Percentiles rank a stretch among this genome's conserved stretches.
phyloP scores from a whole-genome alignment of 352 stramenopile genomes.

The Globisporangium okanoganense region DNA sequence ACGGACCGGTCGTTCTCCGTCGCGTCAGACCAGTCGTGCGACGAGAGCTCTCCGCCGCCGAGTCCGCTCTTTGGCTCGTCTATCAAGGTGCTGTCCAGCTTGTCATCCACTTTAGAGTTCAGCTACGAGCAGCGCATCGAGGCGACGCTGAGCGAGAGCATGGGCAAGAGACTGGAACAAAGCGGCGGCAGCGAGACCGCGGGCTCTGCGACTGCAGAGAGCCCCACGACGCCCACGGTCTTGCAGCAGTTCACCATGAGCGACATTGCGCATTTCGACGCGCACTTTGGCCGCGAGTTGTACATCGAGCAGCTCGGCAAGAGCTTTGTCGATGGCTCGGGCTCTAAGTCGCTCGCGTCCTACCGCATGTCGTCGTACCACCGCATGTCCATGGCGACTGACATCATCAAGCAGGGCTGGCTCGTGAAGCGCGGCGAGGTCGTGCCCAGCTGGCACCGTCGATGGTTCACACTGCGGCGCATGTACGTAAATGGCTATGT shows the following conservation, averaged over 20 bases:
- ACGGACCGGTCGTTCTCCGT: conserved; percentile 70
- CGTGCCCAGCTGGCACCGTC: conserved; percentile 73
- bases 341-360: conserved; percentile 55
- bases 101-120: background rate
- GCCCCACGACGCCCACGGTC: conserved; percentile 17
- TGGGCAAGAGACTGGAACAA: conserved; percentile 31
- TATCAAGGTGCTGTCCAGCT: background rate
- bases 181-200: conserved; percentile 10
- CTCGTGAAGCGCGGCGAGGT: conserved; percentile 75
- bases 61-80: conserved; percentile 14
- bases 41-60: conserved; percentile 19
- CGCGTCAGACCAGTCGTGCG: conserved; percentile 43
- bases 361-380: conserved; percentile 69
- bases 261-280: conserved; percentile 61
- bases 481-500: conserved; percentile 38
- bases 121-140: conserved; percentile 70
- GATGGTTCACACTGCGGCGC: conserved; percentile 73
- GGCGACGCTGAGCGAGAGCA: conserved; percentile 48
- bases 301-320: conserved; percentile 67
- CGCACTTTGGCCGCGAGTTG: conserved; percentile 61
- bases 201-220: conserved; percentile 1
- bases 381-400: conserved; percentile 35
- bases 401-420: conserved; percentile 68
- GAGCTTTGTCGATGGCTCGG: conserved; percentile 56
- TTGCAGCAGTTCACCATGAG: conserved; percentile 55